Percentiles rank a stretch among this genome's conserved stretches.
These are phyloP conservation scores for Flaveria linearis DNA, from an alignment of 129 eudicot genomes.

Conservation along the genomic window DNA sequence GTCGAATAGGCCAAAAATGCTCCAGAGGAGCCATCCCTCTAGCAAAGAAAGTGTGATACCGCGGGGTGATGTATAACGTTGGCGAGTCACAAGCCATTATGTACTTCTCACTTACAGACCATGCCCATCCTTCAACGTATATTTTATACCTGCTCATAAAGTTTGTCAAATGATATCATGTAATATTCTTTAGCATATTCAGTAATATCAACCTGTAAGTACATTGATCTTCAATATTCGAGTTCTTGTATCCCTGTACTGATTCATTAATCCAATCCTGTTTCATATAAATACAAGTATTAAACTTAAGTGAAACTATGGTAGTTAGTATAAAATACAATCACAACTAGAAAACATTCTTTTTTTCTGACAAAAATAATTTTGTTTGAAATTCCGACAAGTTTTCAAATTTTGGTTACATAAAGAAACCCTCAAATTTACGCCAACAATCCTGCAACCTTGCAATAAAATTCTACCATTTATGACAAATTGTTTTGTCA, in stretches of 20 bases:
- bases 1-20: slow-evolving; percentile 85
- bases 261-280: slow-evolving; percentile 79
- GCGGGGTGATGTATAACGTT: slow-evolving; percentile 54
- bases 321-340: too few relatives aligned
- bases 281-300: slow-evolving; percentile 2
- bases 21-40: too few relatives aligned
- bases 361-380: too few relatives aligned
- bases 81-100: slow-evolving; percentile 84
- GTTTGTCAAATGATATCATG: not conserved
- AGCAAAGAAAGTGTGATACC: slow-evolving; percentile 64
- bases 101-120: slow-evolving; percentile 93
- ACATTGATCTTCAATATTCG: slow-evolving; percentile 78
- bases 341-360: too few relatives aligned
- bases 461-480: too few relatives aligned
- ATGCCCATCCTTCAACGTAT: slow-evolving; percentile 89
- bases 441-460: too few relatives aligned
- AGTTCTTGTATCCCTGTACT: slow-evolving; percentile 54
- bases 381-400: too few relatives aligned
- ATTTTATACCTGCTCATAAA: slow-evolving; percentile 62
- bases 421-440: too few relatives aligned
- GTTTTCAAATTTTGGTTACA: too few relatives aligned
- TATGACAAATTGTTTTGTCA: too few relatives aligned
- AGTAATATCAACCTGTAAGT: slow-evolving; percentile 55
- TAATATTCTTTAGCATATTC: not conserved
- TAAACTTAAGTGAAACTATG: not conserved